Conservation (phyloP, 352 stramenopile genomes). For the Globisporangium cylindrosporum region DNA sequence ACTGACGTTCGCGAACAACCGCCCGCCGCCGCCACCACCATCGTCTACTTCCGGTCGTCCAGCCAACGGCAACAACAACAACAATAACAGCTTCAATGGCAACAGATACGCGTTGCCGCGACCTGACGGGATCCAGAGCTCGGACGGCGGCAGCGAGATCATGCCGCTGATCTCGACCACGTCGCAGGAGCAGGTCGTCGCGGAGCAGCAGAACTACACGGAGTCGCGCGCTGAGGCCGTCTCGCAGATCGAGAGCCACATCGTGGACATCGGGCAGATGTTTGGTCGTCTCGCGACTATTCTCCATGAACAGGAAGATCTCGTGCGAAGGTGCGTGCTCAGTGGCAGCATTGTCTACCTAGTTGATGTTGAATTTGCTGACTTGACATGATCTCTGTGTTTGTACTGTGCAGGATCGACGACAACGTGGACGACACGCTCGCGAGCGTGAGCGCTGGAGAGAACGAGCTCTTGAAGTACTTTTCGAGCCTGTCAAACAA, state of each 20-base stretch:
- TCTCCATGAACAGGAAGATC: constrained; percentile 80
- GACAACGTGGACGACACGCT: constrained; percentile 83
- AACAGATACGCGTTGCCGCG: constrained; percentile 45
- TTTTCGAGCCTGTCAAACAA: constrained; percentile 85
- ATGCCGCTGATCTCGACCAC: constrained; percentile 71
- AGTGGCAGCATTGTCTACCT: neutral
- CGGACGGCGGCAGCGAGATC: constrained; percentile 41
- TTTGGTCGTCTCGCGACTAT: constrained; percentile 77
- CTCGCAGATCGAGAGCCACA: constrained; percentile 84
- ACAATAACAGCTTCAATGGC: constrained; percentile 29
- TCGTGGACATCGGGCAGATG: constrained; percentile 83
- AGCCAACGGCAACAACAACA: constrained; percentile 29
- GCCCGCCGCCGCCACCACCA: constrained; percentile 25
- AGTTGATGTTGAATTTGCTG: neutral
- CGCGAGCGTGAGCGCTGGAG: constrained; percentile 66
- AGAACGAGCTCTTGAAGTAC: constrained; percentile 86
- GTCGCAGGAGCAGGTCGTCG: constrained; percentile 72
- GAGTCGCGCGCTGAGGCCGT: constrained; percentile 72
- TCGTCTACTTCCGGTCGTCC: constrained; percentile 13
- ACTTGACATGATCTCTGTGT: neutral
- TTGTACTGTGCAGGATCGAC: constrained; percentile 62
- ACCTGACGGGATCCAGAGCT: constrained; percentile 43
- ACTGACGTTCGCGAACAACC: constrained; percentile 43
- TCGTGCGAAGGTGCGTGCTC: constrained; percentile 61
- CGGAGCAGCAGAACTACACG: constrained; percentile 77